Base-by-base conservation (phyloP, 169 alveolate genomes). In the Eimeria praecox region DNA sequence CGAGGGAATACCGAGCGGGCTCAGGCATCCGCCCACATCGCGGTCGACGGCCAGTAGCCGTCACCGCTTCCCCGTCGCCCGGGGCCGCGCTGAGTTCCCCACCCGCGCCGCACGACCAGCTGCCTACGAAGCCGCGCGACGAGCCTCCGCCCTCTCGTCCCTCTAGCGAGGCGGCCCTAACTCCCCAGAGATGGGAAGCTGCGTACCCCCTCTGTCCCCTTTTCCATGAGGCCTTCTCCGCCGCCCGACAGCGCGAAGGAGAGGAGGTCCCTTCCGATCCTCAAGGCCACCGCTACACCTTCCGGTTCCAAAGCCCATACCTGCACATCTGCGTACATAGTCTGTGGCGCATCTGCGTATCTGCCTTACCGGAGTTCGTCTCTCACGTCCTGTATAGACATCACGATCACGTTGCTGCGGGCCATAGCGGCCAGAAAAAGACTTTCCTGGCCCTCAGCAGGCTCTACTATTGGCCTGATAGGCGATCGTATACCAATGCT, bases 281-380 rank as follows among this genome's bases (percentile, higher is more conserved):
- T 69, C 82, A 69, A 69, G 49, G 82, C 82, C 82, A 22, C 2
- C 82, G 44, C 2, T n/a, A n/a, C 14, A n/a, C 82, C 82, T n/a
- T n/a, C 82, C 82, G 38, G 40, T 35, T 69, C 82, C 40, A 35
- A 3, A 5, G 12, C 44, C 82, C 82, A 9, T 33, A 69, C 22
- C 38, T 69, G 82, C 82, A 69, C 82, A 69, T 69, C 44, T 69
- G 66, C 66, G 30, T 69, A 5, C 82, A n/a, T n/a, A 44, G 40
- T n/a, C 22, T 35, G 42, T 69, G 82, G 44, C 44, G 82, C 82
- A 35, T 33, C 44, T 69, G 82, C 30, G 40, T 69, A 10, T 22
- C 49, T 69, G 18, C 66, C 66, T 56, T 69, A 4, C 83, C 83
- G 0, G 83, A 71, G 49, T 8, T 71, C 49, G 38, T 71, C 20